Evolutionary conservation across 1,139 yeast genomes (phyloP), one percentile per base, ranked within the genome.

Genomic region (Kurtzmaniella quercitrusa): DNA sequence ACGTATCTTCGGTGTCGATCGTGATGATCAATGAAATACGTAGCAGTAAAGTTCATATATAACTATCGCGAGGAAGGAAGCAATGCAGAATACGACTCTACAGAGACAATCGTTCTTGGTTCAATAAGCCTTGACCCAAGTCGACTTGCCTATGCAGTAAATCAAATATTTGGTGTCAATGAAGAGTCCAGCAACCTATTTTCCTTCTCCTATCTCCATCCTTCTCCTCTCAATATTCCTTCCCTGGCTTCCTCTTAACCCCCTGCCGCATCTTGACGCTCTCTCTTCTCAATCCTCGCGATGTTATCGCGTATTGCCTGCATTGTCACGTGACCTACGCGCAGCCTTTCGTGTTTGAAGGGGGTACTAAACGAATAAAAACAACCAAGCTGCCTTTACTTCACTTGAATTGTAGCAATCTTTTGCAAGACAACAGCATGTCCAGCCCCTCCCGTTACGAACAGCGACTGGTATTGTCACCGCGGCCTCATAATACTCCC

Each of bases 371-470:
- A 9, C n/a, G 14, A 34, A 34, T 19, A 34, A 17, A 17, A 11
- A 34, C 37, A 34, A 34, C 23, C 23, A 29, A 6, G 16, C 33
- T 29, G 4, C 16, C 33, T 6, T 21, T 8, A 21, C 23, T 21
- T 21, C n/a, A n/a, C n/a, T n/a, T n/a, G n/a, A n/a, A n/a, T n/a
- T n/a, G n/a, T n/a, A n/a, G 31, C 31, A 27, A 27, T 27, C 14
- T 4, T 6, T 10, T 27, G 12, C 31, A n/a, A 27, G 10, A 23
- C 12, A 27, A 27, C 14, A 27, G 21, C 25, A 56, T 57, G 62
- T 53, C 63, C 15, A 50, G 62, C 27, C 59, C 67, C 17, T 62
- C 66, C 41, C 56, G 29, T 61, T 68, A 2, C 67, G 68, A 18
- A 54, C 18, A 31, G 11, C 61, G 33, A 50, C 50, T 66, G 17